These are phyloP conservation scores for Alternaria viburni DNA, from an alignment of 2,329 filamentous ascomycete genomes.

Conservation along the genomic window DNA sequence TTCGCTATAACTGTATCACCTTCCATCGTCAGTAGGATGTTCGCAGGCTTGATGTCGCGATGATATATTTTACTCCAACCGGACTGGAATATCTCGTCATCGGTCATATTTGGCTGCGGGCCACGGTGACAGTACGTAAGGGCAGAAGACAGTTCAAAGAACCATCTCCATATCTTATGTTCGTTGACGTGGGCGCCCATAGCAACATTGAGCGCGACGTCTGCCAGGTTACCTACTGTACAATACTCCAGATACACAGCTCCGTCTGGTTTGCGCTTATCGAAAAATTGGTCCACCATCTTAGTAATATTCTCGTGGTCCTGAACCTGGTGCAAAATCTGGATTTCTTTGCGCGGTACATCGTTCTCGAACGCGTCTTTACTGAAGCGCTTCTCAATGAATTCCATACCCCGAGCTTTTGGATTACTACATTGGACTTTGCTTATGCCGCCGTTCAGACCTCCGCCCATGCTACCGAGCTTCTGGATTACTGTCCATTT, in stretches of 20 bases:
- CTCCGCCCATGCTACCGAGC: conserved; percentile 9
- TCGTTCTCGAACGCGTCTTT: neutral
- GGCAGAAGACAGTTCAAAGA: conserved; percentile 14
- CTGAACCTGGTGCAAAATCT: conserved; percentile 14
- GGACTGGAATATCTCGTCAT: conserved; percentile 4
- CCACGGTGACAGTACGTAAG: conserved; percentile 22
- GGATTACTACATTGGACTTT: conserved; percentile 4
- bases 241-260: conserved; percentile 27
- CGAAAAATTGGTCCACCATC: conserved; percentile 22
- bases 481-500: neutral
- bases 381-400: conserved; percentile 23
- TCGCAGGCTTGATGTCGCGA: conserved; percentile 25
- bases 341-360: conserved; percentile 14
- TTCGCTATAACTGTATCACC: conserved; percentile 16
- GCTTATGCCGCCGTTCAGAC: conserved; percentile 13
- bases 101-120: conserved; percentile 2
- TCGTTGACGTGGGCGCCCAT: conserved; percentile 6
- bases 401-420: neutral
- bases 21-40: conserved; percentile 20
- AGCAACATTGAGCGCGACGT: neutral
- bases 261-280: neutral
- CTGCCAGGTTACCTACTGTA: conserved; percentile 9
- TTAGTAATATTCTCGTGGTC: conserved; percentile 12
- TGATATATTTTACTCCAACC: conserved; percentile 24
- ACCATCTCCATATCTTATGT: conserved; percentile 24